Percentiles rank a stretch among this genome's conserved stretches.
phyloP scores from a whole-genome alignment of 139 green algal species.

The Mychonastes homosphaera region DNA sequence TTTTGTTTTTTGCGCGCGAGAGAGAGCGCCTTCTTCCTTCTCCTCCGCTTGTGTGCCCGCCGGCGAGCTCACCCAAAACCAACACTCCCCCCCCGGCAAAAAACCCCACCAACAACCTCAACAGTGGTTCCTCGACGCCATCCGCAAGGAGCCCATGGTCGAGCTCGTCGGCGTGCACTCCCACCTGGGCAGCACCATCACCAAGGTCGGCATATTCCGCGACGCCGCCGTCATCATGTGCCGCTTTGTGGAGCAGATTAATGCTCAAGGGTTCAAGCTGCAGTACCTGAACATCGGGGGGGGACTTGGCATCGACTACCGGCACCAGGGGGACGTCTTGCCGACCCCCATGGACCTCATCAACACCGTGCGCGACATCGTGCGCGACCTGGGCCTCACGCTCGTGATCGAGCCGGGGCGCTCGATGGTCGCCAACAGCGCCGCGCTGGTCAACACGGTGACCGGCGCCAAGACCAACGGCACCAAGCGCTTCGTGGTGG shows the following conservation, averaged over 20 bases:
- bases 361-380: constrained; percentile 68
- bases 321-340: constrained; percentile 48
- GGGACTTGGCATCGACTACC: constrained; percentile 93
- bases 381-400: constrained; percentile 66
- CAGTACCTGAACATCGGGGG: constrained; percentile 95
- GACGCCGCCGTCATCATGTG: constrained; percentile 91
- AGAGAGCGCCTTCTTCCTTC: background rate
- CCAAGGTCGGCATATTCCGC: constrained; percentile 92
- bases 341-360: constrained; percentile 89
- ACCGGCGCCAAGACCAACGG: constrained; percentile 92
- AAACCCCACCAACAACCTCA: background rate
- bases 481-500: constrained; percentile 93
- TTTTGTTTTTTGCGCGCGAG: background rate
- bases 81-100: background rate
- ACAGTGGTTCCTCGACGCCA: constrained; percentile 74
- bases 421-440: constrained; percentile 80
- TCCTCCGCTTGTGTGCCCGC: background rate
- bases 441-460: constrained; percentile 76
- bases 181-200: constrained; percentile 94
- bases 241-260: constrained; percentile 80
- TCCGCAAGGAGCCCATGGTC: constrained; percentile 60
- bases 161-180: constrained; percentile 89
- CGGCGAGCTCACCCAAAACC: background rate
- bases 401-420: constrained; percentile 91
- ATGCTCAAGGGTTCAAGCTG: constrained; percentile 80